Base-by-base conservation (phyloP, 352 stramenopile species). In the Pythium myriotylum region DNA sequence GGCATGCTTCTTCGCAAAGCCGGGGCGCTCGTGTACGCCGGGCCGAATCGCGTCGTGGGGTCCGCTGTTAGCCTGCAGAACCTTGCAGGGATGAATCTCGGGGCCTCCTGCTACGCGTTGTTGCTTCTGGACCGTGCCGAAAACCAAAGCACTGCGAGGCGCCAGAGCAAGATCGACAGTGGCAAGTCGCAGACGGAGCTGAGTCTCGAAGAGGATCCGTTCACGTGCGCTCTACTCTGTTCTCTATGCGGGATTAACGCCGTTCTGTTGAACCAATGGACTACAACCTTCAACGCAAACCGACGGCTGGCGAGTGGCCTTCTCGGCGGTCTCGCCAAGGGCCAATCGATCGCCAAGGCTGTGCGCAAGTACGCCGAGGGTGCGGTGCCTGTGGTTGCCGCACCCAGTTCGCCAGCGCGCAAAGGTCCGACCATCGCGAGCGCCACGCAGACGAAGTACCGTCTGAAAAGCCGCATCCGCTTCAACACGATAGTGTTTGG, bases 101-200 rank as follows among this genome's bases (percentile, higher is more conserved):
- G 67, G 4, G 50, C 63, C 19, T 79, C 74, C n/a, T 96, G 84
- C 45, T 81, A 94, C 54, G 77, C 81, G 5, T 65, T 94, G 22
- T 59, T 94, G 39, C 48, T 94, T 4, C 57, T 95, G 0, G 86
- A 95, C 59, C 83, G 85, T n/a, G 81, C 84, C 3, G 86, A 96
- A 59, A 97, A 91, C 54, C 54, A 75, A 12, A 68, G 60, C 22
- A 96, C 83, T 40, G 66, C 66, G n/a, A 74, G 89, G 16, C 74
- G 89, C 20, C 87, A 95, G 69, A 95, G 84, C 68, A 97, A 97
- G 68, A 24, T 84, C 37, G 84, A 96, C 63, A 96, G 81, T 39
- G 73, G 92, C 35, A 97, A 97, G 59, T 33, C 68, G 0, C 59
- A 63, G 1, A 78, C 72, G 69, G 67, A 92, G 42, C 61, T 84